A percentile compares a stretch with the other conserved stretches of the same genome.
Evolutionary conservation across 2,329 filamentous ascomycete species (phyloP).

Genomic region (Trichoderma asperellum): DNA sequence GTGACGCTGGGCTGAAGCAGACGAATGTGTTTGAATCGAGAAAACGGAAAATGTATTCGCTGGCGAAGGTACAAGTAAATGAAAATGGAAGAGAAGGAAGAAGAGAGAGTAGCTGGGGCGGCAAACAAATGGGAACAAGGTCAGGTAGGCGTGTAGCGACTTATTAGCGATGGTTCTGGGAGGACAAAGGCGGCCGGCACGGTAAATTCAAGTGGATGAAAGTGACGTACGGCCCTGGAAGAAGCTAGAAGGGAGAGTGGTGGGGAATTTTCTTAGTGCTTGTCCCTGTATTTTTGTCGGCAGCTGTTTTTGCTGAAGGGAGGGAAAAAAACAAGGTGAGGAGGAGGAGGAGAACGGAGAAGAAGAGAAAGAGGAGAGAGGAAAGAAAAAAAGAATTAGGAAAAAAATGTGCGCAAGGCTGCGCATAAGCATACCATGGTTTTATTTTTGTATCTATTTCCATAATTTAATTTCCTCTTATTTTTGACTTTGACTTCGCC

Average conservation of each 20-base stretch:
- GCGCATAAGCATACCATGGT: background rate
- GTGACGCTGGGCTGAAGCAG: slow-evolving; percentile 3
- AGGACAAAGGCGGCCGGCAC: slow-evolving; percentile 18
- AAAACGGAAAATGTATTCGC: background rate
- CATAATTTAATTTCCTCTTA: background rate
- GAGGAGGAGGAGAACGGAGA: background rate
- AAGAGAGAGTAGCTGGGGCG: slow-evolving; percentile 8
- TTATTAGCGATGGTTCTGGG: slow-evolving; percentile 24
- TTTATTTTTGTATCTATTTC: background rate
- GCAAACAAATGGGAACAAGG: slow-evolving; percentile 10
- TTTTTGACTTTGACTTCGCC: background rate
- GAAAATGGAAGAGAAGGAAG: background rate
- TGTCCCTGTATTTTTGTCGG: slow-evolving; percentile 5
- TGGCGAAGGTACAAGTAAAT: background rate
- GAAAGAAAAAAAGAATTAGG: background rate
- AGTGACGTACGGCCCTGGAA: slow-evolving; percentile 26
- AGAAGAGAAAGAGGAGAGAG: background rate
- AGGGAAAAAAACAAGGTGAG: background rate
- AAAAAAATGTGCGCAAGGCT: background rate
- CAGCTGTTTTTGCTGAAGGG: background rate
- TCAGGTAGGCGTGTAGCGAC: slow-evolving; percentile 7
- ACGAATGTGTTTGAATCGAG: background rate
- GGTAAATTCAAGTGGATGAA: slow-evolving; percentile 16
- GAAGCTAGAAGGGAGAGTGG: slow-evolving; percentile 11
- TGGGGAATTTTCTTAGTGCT: slow-evolving; percentile 1